Base-by-base conservation (phyloP, 2,329 filamentous ascomycete species). In the Sordariomycetes sp. region DNA sequence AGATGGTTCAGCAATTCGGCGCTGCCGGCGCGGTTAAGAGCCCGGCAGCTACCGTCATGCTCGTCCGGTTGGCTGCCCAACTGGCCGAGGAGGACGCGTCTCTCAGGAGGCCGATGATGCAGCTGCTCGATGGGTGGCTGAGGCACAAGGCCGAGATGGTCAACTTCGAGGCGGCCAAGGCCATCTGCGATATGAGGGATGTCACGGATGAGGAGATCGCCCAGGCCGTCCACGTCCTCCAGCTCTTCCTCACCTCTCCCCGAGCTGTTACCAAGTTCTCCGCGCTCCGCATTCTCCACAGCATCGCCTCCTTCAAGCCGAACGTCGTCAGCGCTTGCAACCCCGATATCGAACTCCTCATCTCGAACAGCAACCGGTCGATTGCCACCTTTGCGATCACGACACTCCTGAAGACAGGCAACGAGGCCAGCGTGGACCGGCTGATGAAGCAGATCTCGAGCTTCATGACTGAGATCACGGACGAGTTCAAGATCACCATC, bases 401-500 rank as follows among this genome's bases (percentile, higher is more conserved):
- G 2, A 99, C 94, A 1, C 82, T 99, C 32, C 86, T 99, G 63
- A 97, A 97, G 82, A 99, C 94, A 12, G 94, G 94, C 61, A 99
- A 97, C 69, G 94, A 99, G 75, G 90, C 90, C 46, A 97, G 91
- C 64, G 94, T 99, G 52, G 94, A 99, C 71, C 86, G 94, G 58
- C 76, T 99, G 64, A 97, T 99, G 91, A 97, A 97, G 81, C 92
- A 97, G 72, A 97, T 99, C 62, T 91, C 90, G 25, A 88, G 89
- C 46, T 97, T 99, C 77, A 97, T 99, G 94, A 90, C 92, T 4
- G 94, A 97, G 73, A 97, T 97, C 64, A 97, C 93, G 7, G 94
- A 99, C 69, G 94, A 99, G 73, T 99, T 99, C 80, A 99, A 97
- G 80, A 96, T 99, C 65, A 99, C 94, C n/a, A 96, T 99, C 67